Percentiles rank a stretch among this genome's conserved stretches.
These are phyloP conservation scores for Spinacia oleracea DNA, from an alignment of 179 eudicot genomes.

Conservation along the genomic window DNA sequence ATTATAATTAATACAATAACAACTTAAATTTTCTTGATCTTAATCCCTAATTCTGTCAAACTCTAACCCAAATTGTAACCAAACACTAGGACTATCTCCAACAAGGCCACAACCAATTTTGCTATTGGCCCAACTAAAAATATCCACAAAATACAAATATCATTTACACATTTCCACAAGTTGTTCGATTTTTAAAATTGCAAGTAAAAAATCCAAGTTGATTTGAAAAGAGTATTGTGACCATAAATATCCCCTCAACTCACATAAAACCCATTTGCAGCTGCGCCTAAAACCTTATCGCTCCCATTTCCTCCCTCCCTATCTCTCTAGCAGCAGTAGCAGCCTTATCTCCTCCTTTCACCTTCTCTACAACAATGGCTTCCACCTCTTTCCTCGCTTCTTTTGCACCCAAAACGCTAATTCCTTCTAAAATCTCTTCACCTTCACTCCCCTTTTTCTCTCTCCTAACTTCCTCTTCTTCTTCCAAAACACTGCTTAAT, in stretches of 20 bases:
- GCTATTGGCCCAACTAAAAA: neutral
- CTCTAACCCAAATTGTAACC: no score
- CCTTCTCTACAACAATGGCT: constrained; percentile 35
- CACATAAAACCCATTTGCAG: neutral
- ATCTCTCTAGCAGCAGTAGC: neutral
- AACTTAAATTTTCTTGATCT: no score
- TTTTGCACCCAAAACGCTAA: constrained; percentile 41
- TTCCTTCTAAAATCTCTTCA: constrained; percentile 14
- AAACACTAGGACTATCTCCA: no score
- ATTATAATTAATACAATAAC: no score
- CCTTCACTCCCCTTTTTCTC: constrained; percentile 30
- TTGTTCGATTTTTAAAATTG: no score
- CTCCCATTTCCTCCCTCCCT: neutral
- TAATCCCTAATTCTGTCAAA: no score
- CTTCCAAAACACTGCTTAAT: constrained; percentile 11
- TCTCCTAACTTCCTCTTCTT: constrained; percentile 10
- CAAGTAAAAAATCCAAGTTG: neutral
- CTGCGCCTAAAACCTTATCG: constrained; percentile 24
- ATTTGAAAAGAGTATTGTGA: no score
- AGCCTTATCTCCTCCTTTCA: constrained; percentile 13
- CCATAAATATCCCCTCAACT: constrained; percentile 14
- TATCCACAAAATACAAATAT: neutral
- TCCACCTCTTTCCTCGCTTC: constrained; percentile 49
- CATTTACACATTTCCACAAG: neutral
- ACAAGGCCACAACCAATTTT: no score